phyloP scores from a whole-genome alignment of 192 early-diverging fungal genomes.

The Coemansia sp. region DNA sequence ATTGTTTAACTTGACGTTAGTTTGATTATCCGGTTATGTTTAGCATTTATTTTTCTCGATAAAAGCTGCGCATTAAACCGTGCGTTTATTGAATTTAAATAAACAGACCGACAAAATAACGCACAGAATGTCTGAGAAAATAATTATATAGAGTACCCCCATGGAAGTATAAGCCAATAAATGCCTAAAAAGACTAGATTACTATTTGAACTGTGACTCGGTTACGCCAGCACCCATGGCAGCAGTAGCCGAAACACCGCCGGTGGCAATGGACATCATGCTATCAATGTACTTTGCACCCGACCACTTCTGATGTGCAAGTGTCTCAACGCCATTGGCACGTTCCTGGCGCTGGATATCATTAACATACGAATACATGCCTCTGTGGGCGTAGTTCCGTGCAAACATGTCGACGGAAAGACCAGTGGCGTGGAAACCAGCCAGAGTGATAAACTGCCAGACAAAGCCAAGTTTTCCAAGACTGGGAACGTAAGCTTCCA shows the following conservation, averaged over 20 bases:
- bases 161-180: too few relatives aligned
- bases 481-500: constrained; percentile 76
- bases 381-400: constrained; percentile 76
- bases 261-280: constrained; percentile 87
- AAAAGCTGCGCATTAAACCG: neutral
- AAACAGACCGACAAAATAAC: too few relatives aligned
- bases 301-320: constrained; percentile 93
- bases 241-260: constrained; percentile 89
- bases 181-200: neutral
- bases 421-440: constrained; percentile 91
- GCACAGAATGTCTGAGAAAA: too few relatives aligned
- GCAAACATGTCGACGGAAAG: constrained; percentile 86
- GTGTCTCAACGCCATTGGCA: constrained; percentile 82
- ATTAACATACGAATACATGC: constrained; percentile 94
- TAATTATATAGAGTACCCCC: too few relatives aligned
- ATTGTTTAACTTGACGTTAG: too few relatives aligned
- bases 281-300: constrained; percentile 88
- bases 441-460: constrained; percentile 98
- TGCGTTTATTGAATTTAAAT: neutral
- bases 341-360: constrained; percentile 93
- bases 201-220: constrained; percentile 73
- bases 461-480: constrained; percentile 90
- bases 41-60: neutral
- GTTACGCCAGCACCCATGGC: constrained; percentile 94
- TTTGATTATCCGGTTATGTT: neutral